Percentiles rank a stretch among this genome's conserved stretches.
Conservation (phyloP, 768 basidiomycete species). For the Lactarius deliciosus region DNA sequence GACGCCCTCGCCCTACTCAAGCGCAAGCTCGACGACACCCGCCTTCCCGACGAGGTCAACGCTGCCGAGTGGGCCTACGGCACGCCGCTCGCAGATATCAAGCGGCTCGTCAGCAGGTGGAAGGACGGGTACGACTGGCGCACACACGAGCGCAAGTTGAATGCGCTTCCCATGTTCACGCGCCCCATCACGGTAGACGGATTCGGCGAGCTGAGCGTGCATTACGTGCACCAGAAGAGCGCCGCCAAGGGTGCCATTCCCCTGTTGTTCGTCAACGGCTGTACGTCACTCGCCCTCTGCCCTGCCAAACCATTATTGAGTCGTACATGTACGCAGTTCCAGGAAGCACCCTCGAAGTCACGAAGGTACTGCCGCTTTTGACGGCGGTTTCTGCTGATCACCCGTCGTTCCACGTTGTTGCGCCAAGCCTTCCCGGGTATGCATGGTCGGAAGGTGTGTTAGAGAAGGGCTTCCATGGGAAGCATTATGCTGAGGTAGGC, state of each 20-base stretch:
- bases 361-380: conserved; percentile 33
- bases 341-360: conserved; percentile 33
- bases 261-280: conserved; percentile 34
- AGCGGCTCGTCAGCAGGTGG: conserved; percentile 24
- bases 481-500: conserved; percentile 32
- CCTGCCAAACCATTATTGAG: conserved; percentile 8
- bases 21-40: no score
- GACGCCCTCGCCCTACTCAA: neutral
- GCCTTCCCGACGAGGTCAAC: no score
- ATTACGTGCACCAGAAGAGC: conserved; percentile 38
- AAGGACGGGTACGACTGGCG: conserved; percentile 35
- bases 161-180: no score
- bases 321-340: conserved; percentile 29
- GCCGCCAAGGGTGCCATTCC: conserved; percentile 31
- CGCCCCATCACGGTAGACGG: neutral
- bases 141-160: conserved; percentile 20
- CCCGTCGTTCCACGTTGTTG: conserved; percentile 34
- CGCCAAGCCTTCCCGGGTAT: conserved; percentile 33
- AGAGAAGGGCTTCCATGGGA: conserved; percentile 31
- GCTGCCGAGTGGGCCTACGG: no score
- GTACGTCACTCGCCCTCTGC: conserved; percentile 17
- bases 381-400: conserved; percentile 24
- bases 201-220: conserved; percentile 30
- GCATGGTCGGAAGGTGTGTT: conserved; percentile 32
- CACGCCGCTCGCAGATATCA: no score